Evolutionary conservation across 164 flowering plant species (phyloP), one percentile per base, ranked within the genome.

Genomic region (Stephania japonica): DNA sequence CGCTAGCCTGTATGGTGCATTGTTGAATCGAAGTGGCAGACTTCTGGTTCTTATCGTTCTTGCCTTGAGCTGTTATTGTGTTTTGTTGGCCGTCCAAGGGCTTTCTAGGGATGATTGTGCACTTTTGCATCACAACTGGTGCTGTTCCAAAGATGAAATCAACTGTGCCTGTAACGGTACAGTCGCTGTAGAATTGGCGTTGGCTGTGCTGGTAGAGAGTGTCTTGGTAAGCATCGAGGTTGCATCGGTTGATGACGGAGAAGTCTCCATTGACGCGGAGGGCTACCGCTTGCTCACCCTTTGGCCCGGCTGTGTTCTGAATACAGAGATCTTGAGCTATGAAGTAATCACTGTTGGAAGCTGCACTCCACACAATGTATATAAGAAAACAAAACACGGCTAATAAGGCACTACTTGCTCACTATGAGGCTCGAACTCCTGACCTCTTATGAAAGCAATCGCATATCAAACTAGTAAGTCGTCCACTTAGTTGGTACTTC

Each of bases 31-130:
- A 75, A 16, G 74, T 81, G 8, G 81, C 83, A 1, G 85, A 81
- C 64, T 77, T 79, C 70, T 81, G 80, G 50, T 81, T 81, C 14
- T 79, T 83, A 67, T 83, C 83, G 6, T 71, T 75, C 16, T 83
- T 38, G 11, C 85, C 85, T 75, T 83, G 85, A 0, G 85, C 85
- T 0, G 85, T 83, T 16, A 77, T 65, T 78, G 75, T 79, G 80
- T 83, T 83, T 42, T 61, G 14, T 73, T 83, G 85, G 44, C 74
- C 68, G 3, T 21, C 24, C 75, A 70, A 67, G 16, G 85, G 84
- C 19, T 70, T 76, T 38, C 82, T 61, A 6, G 85, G 75, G 1
- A 72, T 41, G 12, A 83, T 8, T 13, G 70, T 68, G 75, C 82
- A 81, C 9, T 79, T 77, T 44, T 83, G 85, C 64, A 79, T n/a